phyloP scores from a whole-genome alignment of 148 eudicot genomes.

The Chenopodium quinoa region DNA sequence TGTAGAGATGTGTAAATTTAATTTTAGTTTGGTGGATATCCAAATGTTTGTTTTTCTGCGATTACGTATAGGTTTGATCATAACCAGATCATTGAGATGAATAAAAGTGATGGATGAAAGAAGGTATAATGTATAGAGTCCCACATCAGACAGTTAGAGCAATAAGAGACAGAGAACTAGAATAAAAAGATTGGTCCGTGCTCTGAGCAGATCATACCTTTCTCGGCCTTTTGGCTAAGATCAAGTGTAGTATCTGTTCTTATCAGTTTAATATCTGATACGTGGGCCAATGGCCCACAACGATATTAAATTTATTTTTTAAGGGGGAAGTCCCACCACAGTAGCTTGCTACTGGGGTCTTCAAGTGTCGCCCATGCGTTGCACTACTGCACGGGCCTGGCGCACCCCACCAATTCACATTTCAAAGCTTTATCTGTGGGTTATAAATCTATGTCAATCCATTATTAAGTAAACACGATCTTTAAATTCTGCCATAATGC shows the following conservation, averaged over 20 bases:
- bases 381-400: conserved; percentile 31
- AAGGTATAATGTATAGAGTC: background rate
- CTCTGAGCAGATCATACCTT: conserved; percentile 22
- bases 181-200: background rate
- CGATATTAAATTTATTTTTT: conserved; percentile 46
- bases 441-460: no score
- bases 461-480: no score
- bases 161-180: background rate
- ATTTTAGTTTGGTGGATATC: background rate
- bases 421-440: no score
- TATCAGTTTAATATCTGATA: conserved; percentile 89
- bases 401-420: conserved; percentile 12
- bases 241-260: conserved; percentile 90
- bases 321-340: conserved; percentile 23
- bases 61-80: background rate
- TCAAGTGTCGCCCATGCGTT: conserved; percentile 25
- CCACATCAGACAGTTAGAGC: background rate
- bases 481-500: no score
- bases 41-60: background rate
- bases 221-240: conserved; percentile 91
- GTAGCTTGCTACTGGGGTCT: conserved; percentile 26
- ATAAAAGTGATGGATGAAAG: background rate
- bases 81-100: background rate
- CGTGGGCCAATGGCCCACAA: conserved; percentile 49
- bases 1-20: conserved; percentile 6